These are phyloP conservation scores for Oehlia diaphana DNA, from an alignment of 192 early-diverging fungal species.

Conservation along the genomic window DNA sequence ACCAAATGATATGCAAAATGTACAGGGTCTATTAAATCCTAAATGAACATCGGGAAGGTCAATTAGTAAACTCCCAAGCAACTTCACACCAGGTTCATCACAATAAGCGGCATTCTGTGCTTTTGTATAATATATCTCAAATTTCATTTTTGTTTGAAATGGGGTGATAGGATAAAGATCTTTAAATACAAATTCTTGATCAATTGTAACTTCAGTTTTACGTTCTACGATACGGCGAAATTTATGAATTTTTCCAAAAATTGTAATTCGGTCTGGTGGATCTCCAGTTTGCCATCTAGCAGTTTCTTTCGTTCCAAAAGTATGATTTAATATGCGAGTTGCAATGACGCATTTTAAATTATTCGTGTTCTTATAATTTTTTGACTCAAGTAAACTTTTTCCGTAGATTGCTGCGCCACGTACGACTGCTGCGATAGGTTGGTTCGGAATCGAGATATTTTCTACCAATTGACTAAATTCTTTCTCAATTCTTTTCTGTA, in stretches of 20 bases:
- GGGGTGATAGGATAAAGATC: too few species aligned
- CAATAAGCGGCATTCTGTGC: not conserved
- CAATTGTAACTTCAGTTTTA: not conserved
- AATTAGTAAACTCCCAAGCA: not conserved
- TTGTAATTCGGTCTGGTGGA: not conserved
- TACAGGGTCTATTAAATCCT: not conserved
- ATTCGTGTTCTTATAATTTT: not conserved
- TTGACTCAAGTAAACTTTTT: not conserved
- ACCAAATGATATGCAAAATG: not conserved
- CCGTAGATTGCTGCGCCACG: slow-evolving; percentile 57
- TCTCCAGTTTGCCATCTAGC: not conserved
- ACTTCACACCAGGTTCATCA: not conserved
- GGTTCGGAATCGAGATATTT: slow-evolving; percentile 47
- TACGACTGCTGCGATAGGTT: slow-evolving; percentile 51
- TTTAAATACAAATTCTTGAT: not conserved
- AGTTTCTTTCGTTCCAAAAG: not conserved
- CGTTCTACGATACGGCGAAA: not conserved
- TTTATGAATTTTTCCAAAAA: not conserved
- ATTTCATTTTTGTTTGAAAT: not conserved
- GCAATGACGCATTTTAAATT: not conserved
- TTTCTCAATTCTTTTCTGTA: slow-evolving; percentile 48
- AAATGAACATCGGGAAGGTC: not conserved
- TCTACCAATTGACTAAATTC: slow-evolving; percentile 43
- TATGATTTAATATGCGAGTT: not conserved
- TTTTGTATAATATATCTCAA: not conserved